These are phyloP conservation scores for Chaetomium olivaceum DNA, from an alignment of 2,329 filamentous ascomycete genomes.

Conservation along the genomic window DNA sequence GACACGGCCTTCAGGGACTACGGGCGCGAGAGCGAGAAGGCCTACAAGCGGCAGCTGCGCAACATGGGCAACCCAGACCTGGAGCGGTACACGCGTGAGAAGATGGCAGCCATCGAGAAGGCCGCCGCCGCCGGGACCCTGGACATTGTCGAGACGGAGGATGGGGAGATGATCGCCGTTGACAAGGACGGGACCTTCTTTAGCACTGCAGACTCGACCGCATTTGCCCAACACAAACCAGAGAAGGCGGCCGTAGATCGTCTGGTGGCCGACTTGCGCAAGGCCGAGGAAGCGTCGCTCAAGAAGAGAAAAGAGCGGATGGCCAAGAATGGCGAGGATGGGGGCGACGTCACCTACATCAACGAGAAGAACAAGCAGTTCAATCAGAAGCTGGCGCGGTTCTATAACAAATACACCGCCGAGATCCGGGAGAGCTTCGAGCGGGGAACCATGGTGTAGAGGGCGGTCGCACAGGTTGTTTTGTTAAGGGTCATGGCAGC, in stretches of 20 bases:
- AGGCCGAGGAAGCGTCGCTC: conserved; percentile 81
- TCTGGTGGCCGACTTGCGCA: conserved; percentile 79
- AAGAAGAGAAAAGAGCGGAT: conserved; percentile 84
- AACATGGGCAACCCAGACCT: conserved; percentile 73
- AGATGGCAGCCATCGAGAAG: conserved; percentile 79
- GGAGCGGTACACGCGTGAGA: conserved; percentile 83
- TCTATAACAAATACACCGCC: conserved; percentile 98
- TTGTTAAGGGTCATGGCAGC: conserved; percentile 12
- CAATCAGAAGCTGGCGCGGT: conserved; percentile 92
- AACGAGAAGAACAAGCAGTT: conserved; percentile 99
- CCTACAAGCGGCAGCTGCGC: conserved; percentile 88
- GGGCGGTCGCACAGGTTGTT: conserved; percentile 1
- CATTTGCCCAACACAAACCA: conserved; percentile 82
- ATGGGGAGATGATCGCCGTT: conserved; percentile 90
- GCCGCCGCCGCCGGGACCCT: conserved; percentile 82
- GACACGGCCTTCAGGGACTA: conserved; percentile 91
- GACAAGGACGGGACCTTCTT: conserved; percentile 91
- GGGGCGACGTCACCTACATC: conserved; percentile 89
- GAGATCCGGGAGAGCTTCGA: conserved; percentile 98
- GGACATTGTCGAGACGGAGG: conserved; percentile 93
- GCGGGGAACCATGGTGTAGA: conserved; percentile 89
- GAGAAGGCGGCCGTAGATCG: conserved; percentile 84
- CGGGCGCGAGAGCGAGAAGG: conserved; percentile 80
- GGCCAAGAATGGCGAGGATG: conserved; percentile 76
- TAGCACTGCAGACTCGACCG: conserved; percentile 78